A percentile compares a stretch with the other conserved stretches of the same genome.
phyloP scores from a whole-genome alignment of 495 filamentous ascomycete genomes.

The Neurospora tetrasperma region DNA sequence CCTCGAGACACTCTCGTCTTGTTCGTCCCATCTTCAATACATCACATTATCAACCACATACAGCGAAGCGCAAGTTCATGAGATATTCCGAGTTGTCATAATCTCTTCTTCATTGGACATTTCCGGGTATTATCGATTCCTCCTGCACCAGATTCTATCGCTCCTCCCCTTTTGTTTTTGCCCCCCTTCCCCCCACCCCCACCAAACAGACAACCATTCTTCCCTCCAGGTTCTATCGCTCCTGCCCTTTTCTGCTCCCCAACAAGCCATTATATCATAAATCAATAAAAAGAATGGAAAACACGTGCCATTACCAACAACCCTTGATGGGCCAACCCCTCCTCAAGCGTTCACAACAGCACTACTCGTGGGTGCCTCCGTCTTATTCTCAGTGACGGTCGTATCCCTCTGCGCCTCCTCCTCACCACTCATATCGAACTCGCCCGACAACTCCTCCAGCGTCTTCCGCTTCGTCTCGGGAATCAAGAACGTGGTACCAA shows the following conservation, averaged over 20 bases:
- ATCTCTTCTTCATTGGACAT: not conserved
- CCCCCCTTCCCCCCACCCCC: not conserved
- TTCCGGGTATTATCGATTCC: not conserved
- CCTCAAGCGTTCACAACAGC: not conserved
- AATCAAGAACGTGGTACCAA: conserved; percentile 55
- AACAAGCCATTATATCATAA: not conserved
- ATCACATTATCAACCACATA: not conserved
- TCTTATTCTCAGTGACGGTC: not conserved
- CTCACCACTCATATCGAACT: conserved; percentile 21
- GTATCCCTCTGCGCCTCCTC: not conserved
- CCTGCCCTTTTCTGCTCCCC: not conserved
- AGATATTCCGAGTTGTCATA: not conserved
- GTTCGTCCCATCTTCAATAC: not conserved
- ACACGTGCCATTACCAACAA: not conserved
- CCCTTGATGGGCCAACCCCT: not conserved
- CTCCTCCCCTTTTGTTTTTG: not conserved
- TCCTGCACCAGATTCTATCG: not conserved
- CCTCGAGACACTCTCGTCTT: not conserved
- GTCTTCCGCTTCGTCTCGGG: conserved; percentile 69
- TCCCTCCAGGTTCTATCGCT: not conserved
- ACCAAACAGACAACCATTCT: not conserved
- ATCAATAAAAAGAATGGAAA: not conserved
- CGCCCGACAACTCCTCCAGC: conserved; percentile 47
- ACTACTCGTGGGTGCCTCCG: not conserved
- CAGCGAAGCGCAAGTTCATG: not conserved